Base-by-base conservation (phyloP, 139 green algal species). In the Penium margaritaceum region DNA sequence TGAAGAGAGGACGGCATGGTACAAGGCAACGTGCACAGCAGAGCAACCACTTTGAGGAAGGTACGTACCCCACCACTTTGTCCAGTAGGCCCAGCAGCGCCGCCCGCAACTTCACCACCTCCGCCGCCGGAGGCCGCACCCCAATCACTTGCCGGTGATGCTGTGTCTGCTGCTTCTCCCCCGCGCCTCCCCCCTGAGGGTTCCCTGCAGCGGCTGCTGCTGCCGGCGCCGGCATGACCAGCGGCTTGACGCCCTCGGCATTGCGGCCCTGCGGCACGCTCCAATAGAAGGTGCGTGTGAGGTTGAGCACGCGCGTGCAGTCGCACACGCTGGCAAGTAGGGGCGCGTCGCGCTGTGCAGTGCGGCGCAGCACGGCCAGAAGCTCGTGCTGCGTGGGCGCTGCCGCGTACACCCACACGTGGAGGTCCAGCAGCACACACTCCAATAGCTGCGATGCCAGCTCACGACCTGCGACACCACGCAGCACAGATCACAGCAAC, bases 201-300 rank as follows among this genome's bases (percentile, higher is more conserved):
- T n/a, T n/a, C n/a, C n/a, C n/a, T n/a, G n/a, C n/a, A n/a, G n/a
- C n/a, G n/a, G n/a, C n/a, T n/a, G n/a, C n/a, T n/a, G n/a, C n/a
- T n/a, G n/a, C n/a, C 17, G 47, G 30, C 17, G 14, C 29, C n/a
- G 30, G 19, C 17, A 27, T 30, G 32, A 76, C 55, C 32, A 55
- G 21, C 7, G 33, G 57, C 29, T 37, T 55, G 19, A 27, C 27
- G 5, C n/a, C 29, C 0, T 17, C 69, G 1, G 35, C n/a, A 15
- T 33, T 27, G 36, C 30, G 69, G 47, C 47, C 47, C 12, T 60
- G 47, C 47, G 47, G 47, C 57, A 70, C 72, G 69, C 75, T 19
- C 69, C 69, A 76, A 34, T 76, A 76, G 69, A 67, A 76, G 30
- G 19, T 21, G 19, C 69, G 69, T 29, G 75, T 19, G 15, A 75